phyloP scores from a whole-genome alignment of 768 basidiomycete genomes.

The Serpula lacrymans region DNA sequence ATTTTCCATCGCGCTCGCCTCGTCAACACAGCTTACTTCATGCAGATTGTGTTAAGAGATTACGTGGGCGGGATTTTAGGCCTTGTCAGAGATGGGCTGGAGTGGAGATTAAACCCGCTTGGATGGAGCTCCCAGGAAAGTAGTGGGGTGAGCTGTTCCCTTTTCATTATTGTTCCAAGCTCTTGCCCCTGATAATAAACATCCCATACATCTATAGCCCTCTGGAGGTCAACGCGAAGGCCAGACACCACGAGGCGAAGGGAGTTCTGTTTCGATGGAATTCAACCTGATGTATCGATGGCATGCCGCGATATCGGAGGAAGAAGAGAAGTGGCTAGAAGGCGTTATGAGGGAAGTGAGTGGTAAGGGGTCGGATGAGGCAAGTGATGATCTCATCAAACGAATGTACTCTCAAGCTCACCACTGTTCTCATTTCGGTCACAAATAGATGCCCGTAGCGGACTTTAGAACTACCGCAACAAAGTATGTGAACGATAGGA shows the following conservation, averaged over 20 bases:
- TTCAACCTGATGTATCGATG: slow-evolving; percentile 63
- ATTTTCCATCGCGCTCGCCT: slow-evolving; percentile 72
- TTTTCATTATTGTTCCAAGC: neutral
- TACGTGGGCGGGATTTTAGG: slow-evolving; percentile 76
- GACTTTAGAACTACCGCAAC: too few species aligned
- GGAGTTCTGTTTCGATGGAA: slow-evolving; percentile 75
- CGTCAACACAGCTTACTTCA: slow-evolving; percentile 70
- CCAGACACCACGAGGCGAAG: slow-evolving; percentile 60
- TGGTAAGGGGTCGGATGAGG: slow-evolving; percentile 36
- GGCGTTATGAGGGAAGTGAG: slow-evolving; percentile 38
- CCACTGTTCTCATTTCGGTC: too few species aligned
- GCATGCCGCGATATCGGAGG: slow-evolving; percentile 58
- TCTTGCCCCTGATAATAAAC: neutral
- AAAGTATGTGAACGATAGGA: too few species aligned
- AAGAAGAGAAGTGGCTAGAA: slow-evolving; percentile 57
- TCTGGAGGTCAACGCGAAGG: slow-evolving; percentile 50
- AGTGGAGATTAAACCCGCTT: slow-evolving; percentile 71
- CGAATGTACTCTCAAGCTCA: too few species aligned
- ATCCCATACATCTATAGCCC: slow-evolving; percentile 28
- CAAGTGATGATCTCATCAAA: slow-evolving; percentile 26
- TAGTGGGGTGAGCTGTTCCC: too few species aligned
- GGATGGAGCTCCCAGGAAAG: too few species aligned
- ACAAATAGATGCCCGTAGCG: too few species aligned
- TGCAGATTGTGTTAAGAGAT: slow-evolving; percentile 66
- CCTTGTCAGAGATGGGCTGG: slow-evolving; percentile 56